Base-by-base conservation (phyloP, 371 early-diverging fungal species). In the Choanephora cucurbitarum region DNA sequence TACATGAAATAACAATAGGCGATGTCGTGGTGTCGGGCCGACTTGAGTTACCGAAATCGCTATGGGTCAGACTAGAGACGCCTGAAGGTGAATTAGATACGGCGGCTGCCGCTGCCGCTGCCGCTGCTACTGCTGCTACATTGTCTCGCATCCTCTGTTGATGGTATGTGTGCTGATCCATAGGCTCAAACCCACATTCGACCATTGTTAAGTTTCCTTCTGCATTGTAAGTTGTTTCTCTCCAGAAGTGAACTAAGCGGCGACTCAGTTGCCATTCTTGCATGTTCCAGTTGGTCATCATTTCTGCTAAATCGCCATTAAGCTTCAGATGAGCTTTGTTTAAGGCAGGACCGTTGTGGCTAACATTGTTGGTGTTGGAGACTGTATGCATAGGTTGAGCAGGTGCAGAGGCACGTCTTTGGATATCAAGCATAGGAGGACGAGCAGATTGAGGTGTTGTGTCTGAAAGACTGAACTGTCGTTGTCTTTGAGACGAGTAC, bases 211-310 rank as follows among this genome's bases (percentile, higher is more conserved):
- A 11, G 13, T 22, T 18, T 14, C 23, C 48, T 24, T 50, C 61
- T n/a, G 40, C 13, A 4, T 39, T 32, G 0, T 7, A 19, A 19
- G 31, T 43, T 7, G 46, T 23, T 18, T 42, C 39, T 11, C 86
- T 66, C 83, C 84, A 85, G 33, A 91, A 90, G 58, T 89, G 87
- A 9, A 91, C 89, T 8, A 91, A 68, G 1, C 90, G 84, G 5
- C 92, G 83, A 5, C 87, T 81, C 31, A 70, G 67, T 28, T 73
- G 72, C 75, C 79, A 79, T 63, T 91, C 92, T n/a, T 86, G 79
- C 5, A 74, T 68, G 0, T 81, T 60, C 84, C 82, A 85, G 51
- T 80, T 74, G 13, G 28, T 17, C 9, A 37, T 28, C 61, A 60
- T 60, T 11, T 60, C 55, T 40, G 44, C 41, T 0, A 60, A 14